phyloP scores from a whole-genome alignment of 2,329 filamentous ascomycete species.

The Ceratocystis eucalypticola region DNA sequence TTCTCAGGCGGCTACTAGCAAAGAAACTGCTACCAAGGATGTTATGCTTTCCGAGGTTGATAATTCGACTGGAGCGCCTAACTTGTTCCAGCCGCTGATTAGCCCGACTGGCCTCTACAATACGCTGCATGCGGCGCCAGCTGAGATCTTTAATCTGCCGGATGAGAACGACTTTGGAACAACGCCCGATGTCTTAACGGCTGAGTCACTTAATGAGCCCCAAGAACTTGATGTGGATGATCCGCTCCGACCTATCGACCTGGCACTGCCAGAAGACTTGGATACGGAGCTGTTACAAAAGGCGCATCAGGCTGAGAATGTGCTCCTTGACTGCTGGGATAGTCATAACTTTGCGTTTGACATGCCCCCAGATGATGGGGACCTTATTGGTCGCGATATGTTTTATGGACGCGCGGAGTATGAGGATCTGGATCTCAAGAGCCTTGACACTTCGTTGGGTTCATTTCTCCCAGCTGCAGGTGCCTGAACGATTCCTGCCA shows the following conservation, averaged over 20 bases:
- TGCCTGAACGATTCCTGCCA: background rate
- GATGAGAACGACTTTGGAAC: background rate
- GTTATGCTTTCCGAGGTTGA: background rate
- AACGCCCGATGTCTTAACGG: constrained; percentile 10
- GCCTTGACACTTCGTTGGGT: background rate
- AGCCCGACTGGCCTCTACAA: constrained; percentile 3
- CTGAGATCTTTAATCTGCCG: constrained; percentile 10
- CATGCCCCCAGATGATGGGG: background rate
- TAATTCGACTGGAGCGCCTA: background rate
- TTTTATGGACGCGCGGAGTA: constrained; percentile 9
- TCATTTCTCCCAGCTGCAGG: background rate
- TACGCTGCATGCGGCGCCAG: constrained; percentile 9
- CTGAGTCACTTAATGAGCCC: constrained; percentile 17
- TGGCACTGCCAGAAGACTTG: constrained; percentile 8
- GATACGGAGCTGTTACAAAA: constrained; percentile 9
- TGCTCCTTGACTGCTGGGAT: constrained; percentile 1
- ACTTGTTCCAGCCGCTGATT: constrained; percentile 13
- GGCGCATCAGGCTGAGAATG: background rate
- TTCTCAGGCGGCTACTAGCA: background rate
- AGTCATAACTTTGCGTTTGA: background rate
- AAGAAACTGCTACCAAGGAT: background rate
- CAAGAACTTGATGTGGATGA: constrained; percentile 8
- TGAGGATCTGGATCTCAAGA: background rate
- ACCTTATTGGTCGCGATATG: constrained; percentile 10
- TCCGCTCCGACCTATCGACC: background rate